phyloP scores from a whole-genome alignment of 73 alveolate species.

The Paramecium caudatum region DNA sequence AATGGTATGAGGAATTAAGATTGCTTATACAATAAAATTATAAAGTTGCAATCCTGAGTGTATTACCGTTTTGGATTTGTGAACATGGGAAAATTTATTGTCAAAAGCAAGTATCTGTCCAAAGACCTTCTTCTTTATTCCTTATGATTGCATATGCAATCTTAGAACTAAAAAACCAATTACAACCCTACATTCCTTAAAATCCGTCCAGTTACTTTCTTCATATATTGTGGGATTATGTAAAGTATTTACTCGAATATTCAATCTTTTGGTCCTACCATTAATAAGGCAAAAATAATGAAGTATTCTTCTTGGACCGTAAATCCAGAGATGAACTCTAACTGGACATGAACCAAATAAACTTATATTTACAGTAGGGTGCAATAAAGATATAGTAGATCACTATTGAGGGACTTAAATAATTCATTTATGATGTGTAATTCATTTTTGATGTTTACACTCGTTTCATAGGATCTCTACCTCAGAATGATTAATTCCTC shows the following conservation, averaged over 20 bases:
- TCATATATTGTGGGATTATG: conserved; percentile 25
- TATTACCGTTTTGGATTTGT: conserved; percentile 5
- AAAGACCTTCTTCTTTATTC: conserved; percentile 16
- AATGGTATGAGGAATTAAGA: conserved; percentile 46
- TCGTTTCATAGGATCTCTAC: background rate
- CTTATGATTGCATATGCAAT: conserved; percentile 20
- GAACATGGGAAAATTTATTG: conserved; percentile 38
- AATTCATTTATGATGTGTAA: background rate
- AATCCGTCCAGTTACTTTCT: conserved; percentile 13
- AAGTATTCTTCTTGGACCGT: conserved; percentile 29
- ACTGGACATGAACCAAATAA: conserved; percentile 56
- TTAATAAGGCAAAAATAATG: conserved; percentile 40
- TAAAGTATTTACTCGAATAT: conserved; percentile 44
- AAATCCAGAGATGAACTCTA: conserved; percentile 20
- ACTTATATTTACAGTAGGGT: background rate
- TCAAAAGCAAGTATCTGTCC: background rate
- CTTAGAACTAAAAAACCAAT: background rate
- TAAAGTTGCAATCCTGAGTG: background rate
- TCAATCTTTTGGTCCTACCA: conserved; percentile 23
- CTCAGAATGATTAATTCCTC: conserved; percentile 4
- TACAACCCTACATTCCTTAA: background rate
- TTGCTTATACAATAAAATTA: background rate
- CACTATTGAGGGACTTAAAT: conserved; percentile 10
- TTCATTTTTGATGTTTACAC: conserved; percentile 1
- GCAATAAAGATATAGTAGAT: background rate